Percentiles rank a stretch among this genome's conserved stretches.
These are phyloP conservation scores for Poa pratensis DNA, from an alignment of 176 grass and related monocot species.

Conservation along the genomic window DNA sequence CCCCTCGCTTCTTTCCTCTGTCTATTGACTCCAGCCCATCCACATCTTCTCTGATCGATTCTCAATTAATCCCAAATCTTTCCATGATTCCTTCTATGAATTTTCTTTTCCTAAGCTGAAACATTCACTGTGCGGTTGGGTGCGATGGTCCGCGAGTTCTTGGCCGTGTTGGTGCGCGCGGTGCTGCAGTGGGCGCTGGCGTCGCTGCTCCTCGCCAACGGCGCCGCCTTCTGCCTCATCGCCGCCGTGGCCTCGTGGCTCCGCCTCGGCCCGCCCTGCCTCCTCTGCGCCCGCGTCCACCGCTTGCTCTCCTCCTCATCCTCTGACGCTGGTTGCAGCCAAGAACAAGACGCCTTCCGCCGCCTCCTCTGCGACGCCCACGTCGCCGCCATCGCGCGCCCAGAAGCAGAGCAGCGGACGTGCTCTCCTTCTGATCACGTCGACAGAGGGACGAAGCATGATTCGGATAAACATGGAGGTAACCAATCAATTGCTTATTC, in stretches of 20 bases:
- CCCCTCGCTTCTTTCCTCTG: neutral
- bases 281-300: constrained; percentile 54
- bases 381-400: neutral
- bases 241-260: constrained; percentile 39
- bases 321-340: neutral
- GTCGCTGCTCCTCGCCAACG: constrained; percentile 53
- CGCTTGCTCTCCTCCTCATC: constrained; percentile 26
- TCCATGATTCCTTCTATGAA: neutral
- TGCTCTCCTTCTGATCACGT: neutral
- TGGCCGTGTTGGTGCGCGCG: constrained; percentile 38
- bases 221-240: constrained; percentile 57
- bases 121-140: neutral
- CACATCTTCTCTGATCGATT: neutral
- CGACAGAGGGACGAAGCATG: neutral
- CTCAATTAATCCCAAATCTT: neutral
- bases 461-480: constrained; percentile 30
- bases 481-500: neutral
- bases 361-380: constrained; percentile 46
- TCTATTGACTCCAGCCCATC: neutral
- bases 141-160: constrained; percentile 46
- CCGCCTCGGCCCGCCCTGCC: constrained; percentile 44
- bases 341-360: constrained; percentile 2
- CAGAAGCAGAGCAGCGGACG: neutral
- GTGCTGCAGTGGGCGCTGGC: constrained; percentile 54
- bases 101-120: constrained; percentile 1